A percentile compares a stretch with the other conserved stretches of the same genome.
phyloP scores from a whole-genome alignment of 148 eudicot species.

The Talinum fruticosum region DNA sequence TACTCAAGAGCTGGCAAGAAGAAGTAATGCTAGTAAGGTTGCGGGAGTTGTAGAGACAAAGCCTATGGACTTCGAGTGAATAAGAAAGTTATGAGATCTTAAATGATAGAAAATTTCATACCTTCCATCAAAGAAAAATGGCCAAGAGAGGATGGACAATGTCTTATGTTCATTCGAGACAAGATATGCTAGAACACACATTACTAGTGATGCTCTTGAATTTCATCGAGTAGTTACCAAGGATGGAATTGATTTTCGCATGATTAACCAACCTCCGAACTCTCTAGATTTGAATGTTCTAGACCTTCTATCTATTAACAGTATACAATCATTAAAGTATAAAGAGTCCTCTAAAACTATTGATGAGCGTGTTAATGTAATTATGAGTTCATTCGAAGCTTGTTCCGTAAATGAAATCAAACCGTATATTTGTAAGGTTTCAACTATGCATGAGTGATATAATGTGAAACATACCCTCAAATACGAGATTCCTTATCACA shows the following conservation, averaged over 20 bases:
- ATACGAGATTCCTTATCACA: not conserved
- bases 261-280: not conserved
- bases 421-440: not conserved
- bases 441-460: not conserved
- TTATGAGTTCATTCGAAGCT: not conserved
- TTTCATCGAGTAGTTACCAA: not conserved
- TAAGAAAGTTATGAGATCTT: not conserved
- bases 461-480: not conserved
- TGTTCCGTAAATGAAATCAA: not conserved
- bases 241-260: not conserved
- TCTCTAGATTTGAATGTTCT: conserved; percentile 3
- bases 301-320: not conserved
- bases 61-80: not conserved
- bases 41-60: not conserved
- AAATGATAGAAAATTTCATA: not conserved
- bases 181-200: not conserved
- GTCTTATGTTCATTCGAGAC: not conserved
- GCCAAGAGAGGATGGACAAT: not conserved
- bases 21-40: not conserved
- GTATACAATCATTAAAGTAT: not conserved
- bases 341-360: not conserved
- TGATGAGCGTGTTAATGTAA: not conserved
- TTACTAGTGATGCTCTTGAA: not conserved
- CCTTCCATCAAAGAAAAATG: not conserved
- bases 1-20: too few species aligned